Evolutionary conservation across 2,329 filamentous ascomycete species (phyloP).

Genomic region (Beauveria rudraprayagi): DNA sequence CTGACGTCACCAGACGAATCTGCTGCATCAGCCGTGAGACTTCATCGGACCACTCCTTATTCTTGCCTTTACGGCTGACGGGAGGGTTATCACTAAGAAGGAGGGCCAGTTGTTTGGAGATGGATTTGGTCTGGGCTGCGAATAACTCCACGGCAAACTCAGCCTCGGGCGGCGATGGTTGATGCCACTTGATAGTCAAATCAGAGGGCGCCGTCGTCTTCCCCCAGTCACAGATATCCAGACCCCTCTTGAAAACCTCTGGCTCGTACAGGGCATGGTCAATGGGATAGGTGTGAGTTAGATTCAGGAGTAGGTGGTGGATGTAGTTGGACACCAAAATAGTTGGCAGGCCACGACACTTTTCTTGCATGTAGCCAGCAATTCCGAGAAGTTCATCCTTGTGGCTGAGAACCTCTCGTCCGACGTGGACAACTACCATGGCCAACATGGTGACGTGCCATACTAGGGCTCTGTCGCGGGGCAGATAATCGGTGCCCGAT

Average conservation of each 20-base stretch:
- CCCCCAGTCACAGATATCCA: conserved; percentile 79
- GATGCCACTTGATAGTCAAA: conserved; percentile 85
- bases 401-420: conserved; percentile 80
- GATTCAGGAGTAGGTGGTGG: conserved; percentile 87
- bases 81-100: conserved; percentile 76
- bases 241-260: conserved; percentile 59
- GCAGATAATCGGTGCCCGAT: conserved; percentile 86
- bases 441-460: conserved; percentile 97
- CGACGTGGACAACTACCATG: conserved; percentile 97
- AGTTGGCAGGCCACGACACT: conserved; percentile 86
- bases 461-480: conserved; percentile 82
- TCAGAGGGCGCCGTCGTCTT: conserved; percentile 64
- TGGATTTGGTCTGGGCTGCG: conserved; percentile 70
- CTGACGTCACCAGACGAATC: conserved; percentile 80
- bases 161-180: conserved; percentile 70
- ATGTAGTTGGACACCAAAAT: conserved; percentile 97
- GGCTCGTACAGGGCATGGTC: conserved; percentile 85
- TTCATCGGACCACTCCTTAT: conserved; percentile 98
- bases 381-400: conserved; percentile 85
- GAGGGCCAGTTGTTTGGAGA: conserved; percentile 64
- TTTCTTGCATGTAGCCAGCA: conserved; percentile 91
- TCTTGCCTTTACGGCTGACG: conserved; percentile 85
- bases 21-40: conserved; percentile 84
- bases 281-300: conserved; percentile 88
- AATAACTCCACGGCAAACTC: conserved; percentile 87